Percentiles rank a stretch among this genome's conserved stretches.
Evolutionary conservation across 352 stramenopile species (phyloP).

Genomic region (Blastocystis sp.): DNA sequence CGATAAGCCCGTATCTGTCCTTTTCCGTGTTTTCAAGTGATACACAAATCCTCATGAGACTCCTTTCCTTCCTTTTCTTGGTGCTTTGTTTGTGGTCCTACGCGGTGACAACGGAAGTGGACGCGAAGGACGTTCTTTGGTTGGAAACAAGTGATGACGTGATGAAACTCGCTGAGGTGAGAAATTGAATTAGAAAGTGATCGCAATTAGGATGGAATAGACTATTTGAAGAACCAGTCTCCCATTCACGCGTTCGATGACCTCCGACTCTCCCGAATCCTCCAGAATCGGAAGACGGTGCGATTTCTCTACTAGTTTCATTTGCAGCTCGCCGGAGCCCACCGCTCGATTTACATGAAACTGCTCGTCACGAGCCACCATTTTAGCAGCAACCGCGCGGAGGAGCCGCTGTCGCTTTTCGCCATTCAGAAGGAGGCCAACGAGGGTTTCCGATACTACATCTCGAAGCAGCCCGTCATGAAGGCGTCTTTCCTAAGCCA

Average conservation of each 20-base stretch:
- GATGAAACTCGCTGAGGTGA: not conserved
- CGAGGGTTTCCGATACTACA: not conserved
- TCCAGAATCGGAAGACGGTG: slow-evolving; percentile 19
- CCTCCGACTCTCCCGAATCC: not conserved
- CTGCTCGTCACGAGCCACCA: not conserved
- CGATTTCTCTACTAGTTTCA: not conserved
- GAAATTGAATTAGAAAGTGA: not conserved
- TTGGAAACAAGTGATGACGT: not conserved
- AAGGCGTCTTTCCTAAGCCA: not conserved
- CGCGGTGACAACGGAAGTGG: not conserved
- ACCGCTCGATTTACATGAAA: slow-evolving; percentile 37
- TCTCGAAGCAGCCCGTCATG: not conserved
- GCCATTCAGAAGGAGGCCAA: not conserved
- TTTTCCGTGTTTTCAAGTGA: slow-evolving; percentile 15
- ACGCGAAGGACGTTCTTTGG: not conserved
- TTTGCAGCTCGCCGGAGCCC: not conserved
- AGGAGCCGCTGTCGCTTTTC: not conserved
- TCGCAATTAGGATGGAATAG: not conserved
- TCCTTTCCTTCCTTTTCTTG: not conserved
- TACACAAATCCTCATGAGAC: not conserved
- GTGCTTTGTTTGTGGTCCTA: not conserved
- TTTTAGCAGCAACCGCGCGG: not conserved
- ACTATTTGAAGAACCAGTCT: slow-evolving; percentile 8
- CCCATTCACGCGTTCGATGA: slow-evolving; percentile 13
- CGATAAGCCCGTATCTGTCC: not conserved